Base-by-base conservation (phyloP, 176 grass and related monocot genomes). In the Aegilops speltoides region DNA sequence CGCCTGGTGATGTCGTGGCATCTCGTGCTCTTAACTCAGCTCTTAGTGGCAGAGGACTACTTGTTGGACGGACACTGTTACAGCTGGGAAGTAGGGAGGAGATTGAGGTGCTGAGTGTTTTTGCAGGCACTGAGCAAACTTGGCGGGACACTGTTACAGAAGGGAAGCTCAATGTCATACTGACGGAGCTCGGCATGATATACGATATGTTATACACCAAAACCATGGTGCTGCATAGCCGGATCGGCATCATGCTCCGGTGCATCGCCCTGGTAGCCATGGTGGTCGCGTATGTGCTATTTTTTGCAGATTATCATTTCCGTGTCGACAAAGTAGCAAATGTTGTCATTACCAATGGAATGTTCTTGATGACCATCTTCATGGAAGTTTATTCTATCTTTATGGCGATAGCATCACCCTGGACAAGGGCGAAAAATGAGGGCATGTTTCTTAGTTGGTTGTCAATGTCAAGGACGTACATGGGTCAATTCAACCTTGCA, bases 191-290 rank as follows among this genome's bases (percentile, higher is more conserved):
- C 25, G 10, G 33, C 17, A 83, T 83, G 81, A 36, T 83, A 16
- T 83, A 60, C 1, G 67, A 83, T 33, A 20, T 68, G 25, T 43
- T 82, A 3, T 82, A 82, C 50, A 83, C 81, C 25, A 83, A 83
- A 32, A 14, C 68, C 50, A 40, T 59, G 22, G 46, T 83, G 8
- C 14, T 83, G 0, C 67, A 29, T 10, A 37, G 22, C 36, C 2
- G n/a, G 5, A 19, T 14, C 4, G 33, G n/a, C 4, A 4, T 16
- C 2, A 1, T 68, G 15, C 3, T 33, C 17, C 81, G 68, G 14
- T 8, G 8, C 25, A 1, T 10, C 3, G 32, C 81, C 4, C 8
- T 40, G 50, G 3, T 59, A 16, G 24, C 22, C 22, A 59, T 59
- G 32, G 1, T 7, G 9, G 8, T 41, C 4, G 20, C 67, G 6